These are phyloP conservation scores for Saccharomycopsis sp. DNA, from an alignment of 805 yeast genomes.

Conservation along the genomic window DNA sequence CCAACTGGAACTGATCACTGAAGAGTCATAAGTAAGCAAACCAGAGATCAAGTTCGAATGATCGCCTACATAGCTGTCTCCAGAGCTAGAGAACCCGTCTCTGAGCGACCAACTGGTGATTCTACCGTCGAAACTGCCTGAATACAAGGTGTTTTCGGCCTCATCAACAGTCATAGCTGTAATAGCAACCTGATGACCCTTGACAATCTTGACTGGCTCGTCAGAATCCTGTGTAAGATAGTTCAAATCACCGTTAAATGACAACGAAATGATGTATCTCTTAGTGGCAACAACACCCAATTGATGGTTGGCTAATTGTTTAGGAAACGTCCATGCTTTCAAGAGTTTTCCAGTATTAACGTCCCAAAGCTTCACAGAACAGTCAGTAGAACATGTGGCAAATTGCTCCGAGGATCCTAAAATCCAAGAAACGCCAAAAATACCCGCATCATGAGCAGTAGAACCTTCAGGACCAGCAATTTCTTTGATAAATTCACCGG, in stretches of 20 bases:
- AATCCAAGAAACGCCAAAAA: conserved; percentile 72
- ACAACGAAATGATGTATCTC: conserved; percentile 55
- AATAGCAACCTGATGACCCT: conserved; percentile 80
- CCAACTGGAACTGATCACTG: conserved; percentile 70
- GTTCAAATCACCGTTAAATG: conserved; percentile 66
- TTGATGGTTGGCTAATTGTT: conserved; percentile 56
- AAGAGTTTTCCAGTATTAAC: conserved; percentile 37
- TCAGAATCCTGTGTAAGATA: conserved; percentile 40
- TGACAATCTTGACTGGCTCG: conserved; percentile 33
- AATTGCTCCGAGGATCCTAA: conserved; percentile 46
- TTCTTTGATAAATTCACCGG: conserved; percentile 64
- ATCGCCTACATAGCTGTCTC: conserved; percentile 32
- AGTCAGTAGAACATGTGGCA: conserved; percentile 82
- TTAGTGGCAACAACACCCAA: conserved; percentile 72
- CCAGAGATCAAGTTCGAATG: conserved; percentile 69
- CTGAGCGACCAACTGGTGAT: conserved; percentile 51
- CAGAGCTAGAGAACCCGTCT: conserved; percentile 28
- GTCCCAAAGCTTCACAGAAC: conserved; percentile 61
- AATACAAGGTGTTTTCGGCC: conserved; percentile 30
- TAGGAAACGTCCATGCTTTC: conserved; percentile 46
- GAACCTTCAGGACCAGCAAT: conserved; percentile 32
- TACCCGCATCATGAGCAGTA: conserved; percentile 64
- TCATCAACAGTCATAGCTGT: conserved; percentile 44
- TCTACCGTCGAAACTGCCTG: conserved; percentile 83
- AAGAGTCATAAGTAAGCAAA: conserved; percentile 31